Evolutionary conservation across 1,284 basidiomycete genomes (phyloP), one percentile per base, ranked within the genome.

Genomic region (Boletus albobrunnescens): DNA sequence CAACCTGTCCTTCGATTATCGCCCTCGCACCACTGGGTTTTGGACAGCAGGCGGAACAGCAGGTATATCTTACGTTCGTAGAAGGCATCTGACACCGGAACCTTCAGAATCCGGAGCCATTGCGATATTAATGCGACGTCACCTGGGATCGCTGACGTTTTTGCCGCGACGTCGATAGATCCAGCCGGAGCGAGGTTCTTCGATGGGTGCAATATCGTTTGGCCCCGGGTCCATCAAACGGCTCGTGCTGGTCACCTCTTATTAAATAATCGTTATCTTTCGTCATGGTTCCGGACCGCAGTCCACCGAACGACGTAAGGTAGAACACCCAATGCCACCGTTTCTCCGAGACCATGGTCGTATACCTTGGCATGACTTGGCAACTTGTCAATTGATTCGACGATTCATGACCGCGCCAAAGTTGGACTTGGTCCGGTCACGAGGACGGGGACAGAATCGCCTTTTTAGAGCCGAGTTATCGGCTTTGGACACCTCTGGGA

Each of bases 91-190:
- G 27, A 36, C 19, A 14, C 31, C 36, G 35, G 44, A 16, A 5
- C 36, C 31, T 22, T 35, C 36, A 36, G 44, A 14, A 33, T 40
- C 50, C 45, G 54, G 42, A 47, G 30, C 17, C 49, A 24, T 43
- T 16, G 16, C 16, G 31, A 32, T 26, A 36, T 33, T 31, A 27
- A 23, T 26, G 8, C 35, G 37, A 36, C 35, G 38, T 55, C 39
- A 23, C 28, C n/a, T 28, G n/a, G 30, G n/a, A 23, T 33, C 20
- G 13, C 31, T 37, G 39, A 36, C 50, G 12, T 33, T 27, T 31
- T 41, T 52, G 10, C 36, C 22, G 44, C 33, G 39, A 58, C 30
- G 39, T 37, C 23, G 36, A 42, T 36, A 48, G 37, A 53, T 54
- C 45, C 32, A n/a, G 14, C 26, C 19, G 20, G 47, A 22, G 33